Conservation (phyloP, 805 yeast genomes). For the Scheffersomyces ergatensis region DNA sequence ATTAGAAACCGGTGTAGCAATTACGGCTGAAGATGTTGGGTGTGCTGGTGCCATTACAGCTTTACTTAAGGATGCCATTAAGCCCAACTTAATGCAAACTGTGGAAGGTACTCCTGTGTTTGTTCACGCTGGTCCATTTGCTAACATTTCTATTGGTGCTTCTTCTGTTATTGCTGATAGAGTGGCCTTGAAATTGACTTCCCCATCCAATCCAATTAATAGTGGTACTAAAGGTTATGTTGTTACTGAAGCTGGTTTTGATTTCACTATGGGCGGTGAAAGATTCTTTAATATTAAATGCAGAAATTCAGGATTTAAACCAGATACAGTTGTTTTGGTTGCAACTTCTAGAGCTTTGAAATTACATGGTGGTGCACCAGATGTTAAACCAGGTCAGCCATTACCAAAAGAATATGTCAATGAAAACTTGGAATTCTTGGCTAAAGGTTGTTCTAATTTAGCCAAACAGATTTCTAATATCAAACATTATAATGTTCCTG, state of each 20-base stretch:
- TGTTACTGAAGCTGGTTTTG: conserved; percentile 97
- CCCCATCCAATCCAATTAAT: conserved; percentile 43
- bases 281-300: conserved; percentile 94
- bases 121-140: conserved; percentile 98
- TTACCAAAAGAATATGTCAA: conserved; percentile 77
- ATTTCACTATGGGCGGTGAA: conserved; percentile 99
- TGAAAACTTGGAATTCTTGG: conserved; percentile 77
- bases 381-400: conserved; percentile 89
- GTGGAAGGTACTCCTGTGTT: conserved; percentile 96
- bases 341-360: conserved; percentile 97
- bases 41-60: conserved; percentile 96
- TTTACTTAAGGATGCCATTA: conserved; percentile 89
- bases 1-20: conserved; percentile 64
- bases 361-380: conserved; percentile 96
- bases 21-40: conserved; percentile 93
- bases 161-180: conserved; percentile 91
- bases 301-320: conserved; percentile 82
- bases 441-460: conserved; percentile 80
- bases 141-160: conserved; percentile 96
- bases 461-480: conserved; percentile 89
- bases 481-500: conserved; percentile 82
- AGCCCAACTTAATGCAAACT: conserved; percentile 96
- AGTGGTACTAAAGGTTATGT: conserved; percentile 70
- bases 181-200: conserved; percentile 84
- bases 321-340: conserved; percentile 89